Evolutionary conservation across 164 flowering plant genomes (phyloP), one percentile per base, ranked within the genome.

Genomic region (Platanus orientalis): DNA sequence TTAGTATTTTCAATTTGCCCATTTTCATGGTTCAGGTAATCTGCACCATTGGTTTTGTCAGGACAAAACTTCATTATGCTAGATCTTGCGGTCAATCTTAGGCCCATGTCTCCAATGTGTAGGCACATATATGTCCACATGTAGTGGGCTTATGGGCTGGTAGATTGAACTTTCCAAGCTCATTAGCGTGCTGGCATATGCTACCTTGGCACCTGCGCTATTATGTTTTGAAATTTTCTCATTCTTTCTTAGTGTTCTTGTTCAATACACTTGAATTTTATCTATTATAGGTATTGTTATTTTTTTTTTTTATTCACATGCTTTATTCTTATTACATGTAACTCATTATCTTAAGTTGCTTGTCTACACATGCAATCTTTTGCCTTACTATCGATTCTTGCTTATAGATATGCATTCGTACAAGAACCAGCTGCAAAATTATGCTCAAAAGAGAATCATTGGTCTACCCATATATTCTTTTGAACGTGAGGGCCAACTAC

Each of bases 401-500:
- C 27, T 62, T 58, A 51, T 44, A 82, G 88, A 68, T 29, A 26
- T 66, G 71, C 64, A 47, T 67, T 6, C 77, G 62, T 78, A 58
- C 70, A 88, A 90, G 77, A 83, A 62, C 65, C 80, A 66, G 27
- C 81, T 90, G 58, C 94, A 84, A 59, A 68, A 1, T 17, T 86
- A 74, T 66, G 70, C 88, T 29, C 87, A 84, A 53, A 84, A 68
- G 78, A 74, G 68, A 60, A 74, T 66, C 55, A 64, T 75, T 32
- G 20, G 47, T 63, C 55, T 77, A 6, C 96, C 97, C 13, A 17
- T 44, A 1, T 91, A 89, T 78, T 67, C 73, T 34, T 68, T 39
- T 73, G 76, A 75, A 63, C 60, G 66, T 27, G 84, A 73, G 50
- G 96, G 97, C 10, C 84, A 80, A 61, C 71, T 85, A 71, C 96